Percentiles rank a stretch among this genome's conserved stretches.
These are phyloP conservation scores for Neurospora sp. DNA, from an alignment of 495 filamentous ascomycete genomes.

Conservation along the genomic window DNA sequence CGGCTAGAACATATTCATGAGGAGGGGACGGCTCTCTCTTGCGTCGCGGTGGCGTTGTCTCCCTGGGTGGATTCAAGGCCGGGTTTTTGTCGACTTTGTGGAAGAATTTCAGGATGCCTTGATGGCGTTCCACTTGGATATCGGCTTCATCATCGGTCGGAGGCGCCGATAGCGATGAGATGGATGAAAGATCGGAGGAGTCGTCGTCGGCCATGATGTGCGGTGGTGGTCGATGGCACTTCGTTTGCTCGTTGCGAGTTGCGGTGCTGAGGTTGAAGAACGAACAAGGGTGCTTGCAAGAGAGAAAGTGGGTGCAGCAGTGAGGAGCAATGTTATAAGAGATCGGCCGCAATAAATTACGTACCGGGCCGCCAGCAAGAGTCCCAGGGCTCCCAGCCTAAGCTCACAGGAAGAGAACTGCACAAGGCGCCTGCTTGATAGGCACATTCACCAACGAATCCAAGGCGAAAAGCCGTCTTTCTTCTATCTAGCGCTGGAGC, in stretches of 20 bases:
- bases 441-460: conserved; percentile 13
- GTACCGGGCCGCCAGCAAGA: conserved; percentile 18
- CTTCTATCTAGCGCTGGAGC: background rate
- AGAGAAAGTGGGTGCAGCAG: conserved; percentile 13
- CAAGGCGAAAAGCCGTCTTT: conserved; percentile 4
- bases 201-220: conserved; percentile 42
- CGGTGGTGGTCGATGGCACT: conserved; percentile 1
- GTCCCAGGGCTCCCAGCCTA: conserved; percentile 15
- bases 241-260: conserved; percentile 8
- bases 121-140: conserved; percentile 36
- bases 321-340: conserved; percentile 15
- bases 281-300: conserved; percentile 4
- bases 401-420: conserved; percentile 2
- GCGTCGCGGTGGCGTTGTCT: conserved; percentile 55
- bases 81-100: conserved; percentile 36
- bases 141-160: conserved; percentile 44
- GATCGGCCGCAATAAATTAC: conserved; percentile 28
- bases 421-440: conserved; percentile 17
- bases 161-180: conserved; percentile 42
- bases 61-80: conserved; percentile 24
- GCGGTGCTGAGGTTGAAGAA: conserved; percentile 7
- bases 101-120: conserved; percentile 50
- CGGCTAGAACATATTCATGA: conserved; percentile 79
- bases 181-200: conserved; percentile 44
- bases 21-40: conserved; percentile 74